A percentile compares a stretch with the other conserved stretches of the same genome.
These are phyloP conservation scores for Fusarium zealandicum DNA, from an alignment of 2,329 filamentous ascomycete species.

Conservation along the genomic window DNA sequence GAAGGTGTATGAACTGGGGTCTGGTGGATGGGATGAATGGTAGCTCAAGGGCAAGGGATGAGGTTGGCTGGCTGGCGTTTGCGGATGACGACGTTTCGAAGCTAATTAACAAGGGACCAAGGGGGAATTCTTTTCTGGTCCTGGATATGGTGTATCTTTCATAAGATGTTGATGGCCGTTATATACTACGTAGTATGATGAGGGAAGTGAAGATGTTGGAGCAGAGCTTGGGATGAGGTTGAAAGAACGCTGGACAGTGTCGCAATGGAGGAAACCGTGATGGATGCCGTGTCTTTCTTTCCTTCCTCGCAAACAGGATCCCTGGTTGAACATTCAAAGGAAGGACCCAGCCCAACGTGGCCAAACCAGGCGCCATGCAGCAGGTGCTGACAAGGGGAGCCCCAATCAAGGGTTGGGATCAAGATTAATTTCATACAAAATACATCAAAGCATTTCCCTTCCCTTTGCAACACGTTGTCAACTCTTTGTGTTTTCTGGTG, in stretches of 20 bases:
- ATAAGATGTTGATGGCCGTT: no score
- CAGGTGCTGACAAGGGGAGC: not conserved
- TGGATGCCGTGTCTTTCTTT: not conserved
- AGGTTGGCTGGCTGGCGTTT: conserved; percentile 29
- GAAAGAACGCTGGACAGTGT: no score
- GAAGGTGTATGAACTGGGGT: conserved; percentile 28
- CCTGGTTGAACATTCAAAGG: not conserved
- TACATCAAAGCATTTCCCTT: not conserved
- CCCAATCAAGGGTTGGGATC: not conserved
- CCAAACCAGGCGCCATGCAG: not conserved
- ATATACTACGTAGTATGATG: no score
- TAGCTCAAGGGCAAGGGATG: conserved; percentile 27
- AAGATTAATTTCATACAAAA: not conserved
- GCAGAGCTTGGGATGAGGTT: no score
- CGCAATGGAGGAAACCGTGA: no score
- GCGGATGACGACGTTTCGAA: conserved; percentile 18
- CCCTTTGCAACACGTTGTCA: conserved; percentile 21
- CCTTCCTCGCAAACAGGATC: not conserved
- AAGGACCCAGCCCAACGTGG: not conserved
- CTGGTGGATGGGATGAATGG: conserved; percentile 14
- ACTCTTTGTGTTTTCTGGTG: conserved; percentile 18
- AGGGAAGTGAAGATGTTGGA: no score
- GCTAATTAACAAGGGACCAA: conserved; percentile 28
- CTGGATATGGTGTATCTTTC: not conserved
- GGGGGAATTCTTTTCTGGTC: not conserved